Percentiles rank a stretch among this genome's conserved stretches.
These are phyloP conservation scores for Exidia glandulosa DNA, from an alignment of 768 basidiomycete genomes.

Conservation along the genomic window DNA sequence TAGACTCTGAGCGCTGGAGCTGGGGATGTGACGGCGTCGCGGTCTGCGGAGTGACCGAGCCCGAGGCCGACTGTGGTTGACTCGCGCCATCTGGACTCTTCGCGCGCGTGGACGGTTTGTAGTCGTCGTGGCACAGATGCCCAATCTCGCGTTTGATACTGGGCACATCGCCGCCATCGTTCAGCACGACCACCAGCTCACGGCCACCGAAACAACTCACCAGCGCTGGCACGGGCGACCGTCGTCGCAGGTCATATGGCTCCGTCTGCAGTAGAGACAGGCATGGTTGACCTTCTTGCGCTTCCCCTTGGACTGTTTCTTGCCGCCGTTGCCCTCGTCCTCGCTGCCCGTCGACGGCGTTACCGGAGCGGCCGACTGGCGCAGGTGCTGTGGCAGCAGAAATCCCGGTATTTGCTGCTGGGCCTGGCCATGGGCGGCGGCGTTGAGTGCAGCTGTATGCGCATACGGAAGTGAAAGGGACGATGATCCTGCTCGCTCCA, in stretches of 20 bases:
- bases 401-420: not conserved
- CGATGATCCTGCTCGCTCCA: not conserved
- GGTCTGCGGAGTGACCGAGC: not conserved
- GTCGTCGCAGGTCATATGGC: slow-evolving; percentile 68
- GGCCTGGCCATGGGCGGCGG: not conserved
- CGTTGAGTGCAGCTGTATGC: not conserved
- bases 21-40: not conserved
- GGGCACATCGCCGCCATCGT: too few species aligned
- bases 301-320: slow-evolving; percentile 33
- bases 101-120: slow-evolving; percentile 13
- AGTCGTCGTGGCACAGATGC: slow-evolving; percentile 87
- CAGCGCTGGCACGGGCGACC: slow-evolving; percentile 87
- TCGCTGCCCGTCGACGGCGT: not conserved
- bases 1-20: not conserved
- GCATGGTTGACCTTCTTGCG: slow-evolving; percentile 86
- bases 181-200: too few species aligned
- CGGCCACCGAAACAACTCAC: too few species aligned
- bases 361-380: not conserved
- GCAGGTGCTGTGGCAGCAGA: not conserved
- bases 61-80: not conserved
- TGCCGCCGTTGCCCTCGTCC: slow-evolving; percentile 21
- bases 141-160: slow-evolving; percentile 96
- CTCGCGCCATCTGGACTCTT: not conserved
- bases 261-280: slow-evolving; percentile 62
- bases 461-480: not conserved